Conservation (phyloP, 202 grass and related monocot species). For the Brachypodium distachyon region DNA sequence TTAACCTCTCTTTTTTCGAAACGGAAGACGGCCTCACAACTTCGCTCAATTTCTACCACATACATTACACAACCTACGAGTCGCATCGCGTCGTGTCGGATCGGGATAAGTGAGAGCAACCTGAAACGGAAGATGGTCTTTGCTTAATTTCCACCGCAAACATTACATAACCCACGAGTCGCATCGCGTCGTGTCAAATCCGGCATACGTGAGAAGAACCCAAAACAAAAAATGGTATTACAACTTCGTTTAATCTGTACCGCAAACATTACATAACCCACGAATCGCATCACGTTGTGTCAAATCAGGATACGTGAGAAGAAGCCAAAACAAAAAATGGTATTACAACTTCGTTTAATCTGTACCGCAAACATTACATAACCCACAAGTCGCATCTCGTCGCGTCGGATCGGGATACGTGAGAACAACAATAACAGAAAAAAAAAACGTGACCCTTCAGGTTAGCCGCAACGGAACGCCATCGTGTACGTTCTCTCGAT, state of each 20-base stretch:
- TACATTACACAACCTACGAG: neutral
- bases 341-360: no score
- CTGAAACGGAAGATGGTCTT: no score
- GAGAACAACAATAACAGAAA: neutral
- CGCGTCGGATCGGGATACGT: neutral
- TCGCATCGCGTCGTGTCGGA: neutral
- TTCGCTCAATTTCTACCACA: neutral
- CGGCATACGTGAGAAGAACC: neutral
- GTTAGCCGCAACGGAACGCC: neutral
- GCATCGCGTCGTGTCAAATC: neutral
- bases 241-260: no score
- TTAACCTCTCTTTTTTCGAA: no score
- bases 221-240: no score
- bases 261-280: neutral
- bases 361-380: neutral
- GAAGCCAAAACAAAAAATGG: neutral
- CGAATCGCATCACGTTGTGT: neutral
- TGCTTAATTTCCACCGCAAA: neutral
- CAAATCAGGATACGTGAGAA: neutral
- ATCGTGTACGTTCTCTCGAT: neutral
- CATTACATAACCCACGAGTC: neutral
- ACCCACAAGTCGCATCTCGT: neutral
- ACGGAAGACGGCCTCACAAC: no score
- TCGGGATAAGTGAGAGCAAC: neutral
- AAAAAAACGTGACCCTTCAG: neutral